Evolutionary conservation across 2,329 filamentous ascomycete species (phyloP).

Genomic region (Knoxdaviesia proteae): DNA sequence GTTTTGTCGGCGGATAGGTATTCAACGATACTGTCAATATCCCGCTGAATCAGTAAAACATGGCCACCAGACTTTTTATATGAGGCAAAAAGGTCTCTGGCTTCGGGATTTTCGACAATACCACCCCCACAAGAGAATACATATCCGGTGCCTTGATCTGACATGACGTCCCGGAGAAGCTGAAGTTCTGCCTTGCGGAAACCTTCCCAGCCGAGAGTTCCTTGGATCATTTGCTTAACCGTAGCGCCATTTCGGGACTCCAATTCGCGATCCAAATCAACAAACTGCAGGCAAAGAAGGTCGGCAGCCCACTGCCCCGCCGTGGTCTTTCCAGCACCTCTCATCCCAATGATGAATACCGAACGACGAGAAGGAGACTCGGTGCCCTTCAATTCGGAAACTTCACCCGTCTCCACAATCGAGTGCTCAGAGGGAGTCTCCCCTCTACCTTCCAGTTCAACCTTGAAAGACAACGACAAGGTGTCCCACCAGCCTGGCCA

Average conservation of each 20-base stretch:
- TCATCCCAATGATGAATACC: slow-evolving; percentile 91
- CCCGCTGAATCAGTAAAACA: slow-evolving; percentile 70
- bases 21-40: slow-evolving; percentile 72
- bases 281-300: slow-evolving; percentile 52
- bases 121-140: slow-evolving; percentile 90
- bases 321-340: slow-evolving; percentile 90
- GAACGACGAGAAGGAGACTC: slow-evolving; percentile 25
- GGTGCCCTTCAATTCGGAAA: no score
- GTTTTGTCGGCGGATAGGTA: slow-evolving; percentile 80
- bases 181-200: slow-evolving; percentile 66
- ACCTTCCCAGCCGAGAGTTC: slow-evolving; percentile 57
- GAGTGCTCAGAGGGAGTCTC: no score
- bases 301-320: slow-evolving; percentile 69
- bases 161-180: slow-evolving; percentile 51
- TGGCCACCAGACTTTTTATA: slow-evolving; percentile 61
- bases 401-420: no score
- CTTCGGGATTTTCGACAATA: slow-evolving; percentile 68
- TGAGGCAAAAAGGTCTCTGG: slow-evolving; percentile 51
- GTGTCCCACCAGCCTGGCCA: slow-evolving; percentile 99
- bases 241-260: slow-evolving; percentile 52
- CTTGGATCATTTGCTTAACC: slow-evolving; percentile 70
- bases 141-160: slow-evolving; percentile 52
- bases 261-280: slow-evolving; percentile 77
- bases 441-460: slow-evolving; percentile 24
- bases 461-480: slow-evolving; percentile 57